Evolutionary conservation across 306 rosid species (phyloP).

Genomic region (Gillenia trifoliata): DNA sequence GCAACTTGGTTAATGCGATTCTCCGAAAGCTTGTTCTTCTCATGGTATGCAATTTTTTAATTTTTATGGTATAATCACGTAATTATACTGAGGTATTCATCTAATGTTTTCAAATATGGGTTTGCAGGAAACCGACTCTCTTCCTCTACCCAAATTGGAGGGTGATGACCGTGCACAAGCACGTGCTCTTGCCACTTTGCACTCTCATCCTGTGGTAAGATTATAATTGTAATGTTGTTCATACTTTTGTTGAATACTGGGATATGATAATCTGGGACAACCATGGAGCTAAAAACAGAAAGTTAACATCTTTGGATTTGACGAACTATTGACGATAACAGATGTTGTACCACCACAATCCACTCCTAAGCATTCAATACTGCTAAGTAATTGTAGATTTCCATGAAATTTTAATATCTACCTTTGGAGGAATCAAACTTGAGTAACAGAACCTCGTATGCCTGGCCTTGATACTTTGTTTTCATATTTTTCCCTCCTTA

Average conservation of each 20-base stretch:
- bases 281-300: not conserved
- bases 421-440: not conserved
- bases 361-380: not conserved
- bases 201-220: slow-evolving; percentile 90
- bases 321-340: not conserved
- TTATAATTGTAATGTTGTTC: not conserved
- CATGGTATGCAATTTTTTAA: slow-evolving; percentile 39
- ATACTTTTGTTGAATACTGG: not conserved
- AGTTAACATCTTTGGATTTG: not conserved
- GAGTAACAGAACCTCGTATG: not conserved
- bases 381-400: not conserved
- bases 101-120: slow-evolving; percentile 25
- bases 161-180: slow-evolving; percentile 85
- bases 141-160: slow-evolving; percentile 80
- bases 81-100: slow-evolving; percentile 1
- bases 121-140: slow-evolving; percentile 55
- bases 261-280: not conserved
- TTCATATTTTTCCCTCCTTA: not conserved
- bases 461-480: not conserved
- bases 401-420: not conserved
- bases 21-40: slow-evolving; percentile 70
- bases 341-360: not conserved
- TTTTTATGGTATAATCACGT: not conserved
- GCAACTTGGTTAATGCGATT: slow-evolving; percentile 86
- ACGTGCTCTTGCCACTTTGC: slow-evolving; percentile 73